These are phyloP conservation scores for Coemansia sp. DNA, from an alignment of 192 early-diverging fungal species.

Conservation along the genomic window DNA sequence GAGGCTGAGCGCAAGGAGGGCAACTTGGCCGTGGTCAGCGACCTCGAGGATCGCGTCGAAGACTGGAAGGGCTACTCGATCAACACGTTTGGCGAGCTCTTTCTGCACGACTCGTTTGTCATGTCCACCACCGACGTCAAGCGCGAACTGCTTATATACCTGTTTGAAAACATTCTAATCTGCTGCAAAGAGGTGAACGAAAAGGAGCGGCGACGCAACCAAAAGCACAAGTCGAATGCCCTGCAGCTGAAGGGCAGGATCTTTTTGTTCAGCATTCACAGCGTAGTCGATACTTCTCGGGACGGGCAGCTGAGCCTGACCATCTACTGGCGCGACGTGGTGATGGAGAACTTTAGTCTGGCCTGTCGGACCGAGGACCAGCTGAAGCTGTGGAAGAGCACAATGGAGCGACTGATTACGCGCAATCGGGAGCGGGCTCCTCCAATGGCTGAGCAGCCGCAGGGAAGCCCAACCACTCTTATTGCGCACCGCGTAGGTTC, in stretches of 20 bases:
- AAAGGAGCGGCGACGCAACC: conserved; percentile 60
- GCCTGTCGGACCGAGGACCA: conserved; percentile 89
- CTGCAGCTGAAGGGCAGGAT: conserved; percentile 84
- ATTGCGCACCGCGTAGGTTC: conserved; percentile 10
- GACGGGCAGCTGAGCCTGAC: conserved; percentile 53
- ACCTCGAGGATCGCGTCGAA: conserved; percentile 78
- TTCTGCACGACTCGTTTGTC: conserved; percentile 81
- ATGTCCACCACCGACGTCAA: conserved; percentile 78
- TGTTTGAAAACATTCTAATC: conserved; percentile 91
- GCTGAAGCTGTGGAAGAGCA: conserved; percentile 79
- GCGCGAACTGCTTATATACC: conserved; percentile 77
- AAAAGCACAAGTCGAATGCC: conserved; percentile 38
- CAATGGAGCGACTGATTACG: conserved; percentile 68
- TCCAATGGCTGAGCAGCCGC: conserved; percentile 8
- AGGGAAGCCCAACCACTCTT: conserved; percentile 4
- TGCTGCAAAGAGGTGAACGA: conserved; percentile 85
- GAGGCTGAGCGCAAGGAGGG: conserved; percentile 86
- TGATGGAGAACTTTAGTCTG: conserved; percentile 83
- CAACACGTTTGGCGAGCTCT: conserved; percentile 71
- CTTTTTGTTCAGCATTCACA: conserved; percentile 72
- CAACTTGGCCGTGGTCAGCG: conserved; percentile 74
- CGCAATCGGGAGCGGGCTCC: conserved; percentile 46
- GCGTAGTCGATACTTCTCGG: conserved; percentile 62
- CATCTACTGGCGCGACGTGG: conserved; percentile 83
- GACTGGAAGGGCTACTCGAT: conserved; percentile 87